Percentiles rank a stretch among this genome's conserved stretches.
phyloP scores from a whole-genome alignment of 768 basidiomycete genomes.

The Termitomyces sp. region DNA sequence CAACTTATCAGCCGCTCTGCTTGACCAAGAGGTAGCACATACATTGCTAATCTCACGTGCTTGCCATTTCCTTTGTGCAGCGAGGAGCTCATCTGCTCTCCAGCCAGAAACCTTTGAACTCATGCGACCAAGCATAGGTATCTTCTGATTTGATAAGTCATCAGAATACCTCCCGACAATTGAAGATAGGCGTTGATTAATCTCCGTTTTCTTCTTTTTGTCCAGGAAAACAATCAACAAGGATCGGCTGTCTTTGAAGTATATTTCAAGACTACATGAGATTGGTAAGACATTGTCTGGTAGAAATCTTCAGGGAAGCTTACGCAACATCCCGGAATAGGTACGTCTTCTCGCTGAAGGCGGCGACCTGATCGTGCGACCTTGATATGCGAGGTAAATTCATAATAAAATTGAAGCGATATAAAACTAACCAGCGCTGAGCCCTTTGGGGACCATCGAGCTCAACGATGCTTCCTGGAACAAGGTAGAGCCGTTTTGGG shows the following conservation, averaged over 20 bases:
- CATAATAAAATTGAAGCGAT: background rate
- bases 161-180: slow-evolving; percentile 43
- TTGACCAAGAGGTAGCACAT: slow-evolving; percentile 17
- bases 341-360: slow-evolving; percentile 77
- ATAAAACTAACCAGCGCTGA: slow-evolving; percentile 63
- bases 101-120: slow-evolving; percentile 48
- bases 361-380: slow-evolving; percentile 74
- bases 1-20: background rate
- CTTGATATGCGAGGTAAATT: slow-evolving; percentile 31
- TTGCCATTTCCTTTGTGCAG: slow-evolving; percentile 83
- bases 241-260: slow-evolving; percentile 89
- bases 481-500: slow-evolving; percentile 72
- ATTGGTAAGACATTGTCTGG: background rate
- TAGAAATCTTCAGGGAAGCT: slow-evolving; percentile 23
- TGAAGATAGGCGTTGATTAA: slow-evolving; percentile 46
- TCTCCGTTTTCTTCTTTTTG: slow-evolving; percentile 56
- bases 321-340: slow-evolving; percentile 90
- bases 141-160: slow-evolving; percentile 42
- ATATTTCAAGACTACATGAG: slow-evolving; percentile 70
- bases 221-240: slow-evolving; percentile 79
- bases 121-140: slow-evolving; percentile 50
- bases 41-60: slow-evolving; percentile 90
- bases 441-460: slow-evolving; percentile 76
- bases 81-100: slow-evolving; percentile 54
- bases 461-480: slow-evolving; percentile 81